Evolutionary conservation across 2,329 filamentous ascomycete genomes (phyloP), one percentile per base, ranked within the genome.

Genomic region (Colletotrichum plurivorum): DNA sequence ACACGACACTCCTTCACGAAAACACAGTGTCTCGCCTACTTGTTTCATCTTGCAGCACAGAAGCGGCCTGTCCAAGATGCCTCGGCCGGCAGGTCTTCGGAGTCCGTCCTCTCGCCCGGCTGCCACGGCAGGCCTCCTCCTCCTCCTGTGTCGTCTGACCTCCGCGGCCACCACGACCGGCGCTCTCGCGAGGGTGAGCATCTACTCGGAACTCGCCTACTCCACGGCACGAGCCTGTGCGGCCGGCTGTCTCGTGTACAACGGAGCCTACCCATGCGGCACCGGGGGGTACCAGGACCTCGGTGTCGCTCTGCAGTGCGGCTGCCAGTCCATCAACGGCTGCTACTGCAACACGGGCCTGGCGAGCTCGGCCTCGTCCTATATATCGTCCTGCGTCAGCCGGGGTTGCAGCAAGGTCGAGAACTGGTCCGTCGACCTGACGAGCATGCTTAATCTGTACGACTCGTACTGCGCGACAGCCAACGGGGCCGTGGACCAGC

Each of bases 321-420:
- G 73, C 22, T 75, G 71, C 67, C 60, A 58, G 12, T 72, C 73
- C 5, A 70, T 72, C 62, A 75, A 76, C 62, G 73, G 63, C 39
- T 76, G 75, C 65, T 73, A 72, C 64, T 76, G 75, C 64, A 73
- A 71, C 59, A 67, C 72, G 10, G 69, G 60, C 39, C 71, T 73
- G 45, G 72, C 63, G 4, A 67, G 63, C 56, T 76, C 72, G 49
- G 75, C 74, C 5, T 74, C 74, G 2, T 63, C 71, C 10, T 75
- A 76, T 58, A 66, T 77, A 46, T 71, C 64, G 4, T 60, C 56
- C 8, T 76, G 74, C 65, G 70, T 77, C 49, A 72, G 73, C 56
- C 62, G 55, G 9, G 64, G 72, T 48, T 76, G 75, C 68, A 70
- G 56, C 20, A 53, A 64, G 20, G 68, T 71, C 22, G 75, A 72